phyloP scores from a whole-genome alignment of 768 basidiomycete genomes.

The Termitomyces sp. region DNA sequence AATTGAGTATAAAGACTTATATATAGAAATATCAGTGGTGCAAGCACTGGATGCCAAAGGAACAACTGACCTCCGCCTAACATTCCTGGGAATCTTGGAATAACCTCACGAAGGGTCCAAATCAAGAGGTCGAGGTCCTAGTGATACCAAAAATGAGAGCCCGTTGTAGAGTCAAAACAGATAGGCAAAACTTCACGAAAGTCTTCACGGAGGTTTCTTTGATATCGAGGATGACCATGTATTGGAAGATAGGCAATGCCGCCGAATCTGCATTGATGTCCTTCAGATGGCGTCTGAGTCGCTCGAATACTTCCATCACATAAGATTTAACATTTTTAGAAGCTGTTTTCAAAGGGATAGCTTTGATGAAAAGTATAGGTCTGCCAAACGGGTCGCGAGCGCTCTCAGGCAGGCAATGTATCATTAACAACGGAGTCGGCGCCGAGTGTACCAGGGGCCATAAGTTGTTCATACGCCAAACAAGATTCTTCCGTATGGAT shows the following conservation, averaged over 20 bases:
- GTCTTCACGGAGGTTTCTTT: constrained; percentile 47
- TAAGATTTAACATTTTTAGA: constrained; percentile 32
- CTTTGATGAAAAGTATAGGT: constrained; percentile 54
- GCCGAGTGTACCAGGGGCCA: constrained; percentile 26
- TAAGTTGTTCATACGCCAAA: constrained; percentile 51
- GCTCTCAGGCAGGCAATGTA: constrained; percentile 50
- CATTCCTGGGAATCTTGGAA: constrained; percentile 73
- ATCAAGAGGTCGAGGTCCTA: constrained; percentile 57
- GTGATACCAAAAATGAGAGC: constrained; percentile 8
- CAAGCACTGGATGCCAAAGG: neutral
- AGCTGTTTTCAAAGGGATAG: constrained; percentile 33
- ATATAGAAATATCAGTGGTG: constrained; percentile 3
- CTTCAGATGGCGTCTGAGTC: constrained; percentile 51
- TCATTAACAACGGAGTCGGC: constrained; percentile 22
- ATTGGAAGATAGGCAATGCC: constrained; percentile 48
- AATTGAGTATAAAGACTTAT: constrained; percentile 66
- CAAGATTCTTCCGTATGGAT: constrained; percentile 45
- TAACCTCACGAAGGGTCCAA: constrained; percentile 61
- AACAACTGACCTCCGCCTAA: constrained; percentile 55
- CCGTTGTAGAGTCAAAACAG: neutral
- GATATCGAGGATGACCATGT: constrained; percentile 63
- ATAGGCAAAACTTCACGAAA: constrained; percentile 32
- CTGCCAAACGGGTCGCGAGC: constrained; percentile 58
- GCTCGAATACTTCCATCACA: constrained; percentile 48
- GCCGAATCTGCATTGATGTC: constrained; percentile 32